These are phyloP conservation scores for Balansia obtecta DNA, from an alignment of 2,329 filamentous ascomycete species.

Conservation along the genomic window DNA sequence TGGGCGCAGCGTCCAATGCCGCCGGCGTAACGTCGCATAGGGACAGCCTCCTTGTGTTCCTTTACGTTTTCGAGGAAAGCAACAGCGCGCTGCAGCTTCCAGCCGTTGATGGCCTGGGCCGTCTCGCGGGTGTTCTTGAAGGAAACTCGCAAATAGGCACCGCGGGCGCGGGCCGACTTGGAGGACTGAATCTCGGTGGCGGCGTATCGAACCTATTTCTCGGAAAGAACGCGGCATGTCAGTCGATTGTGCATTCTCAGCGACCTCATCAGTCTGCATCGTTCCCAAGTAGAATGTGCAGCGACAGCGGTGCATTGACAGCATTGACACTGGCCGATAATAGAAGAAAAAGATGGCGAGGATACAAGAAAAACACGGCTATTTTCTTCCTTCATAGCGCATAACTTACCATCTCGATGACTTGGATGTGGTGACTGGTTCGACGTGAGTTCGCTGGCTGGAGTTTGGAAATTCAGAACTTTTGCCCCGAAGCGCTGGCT, in stretches of 20 bases:
- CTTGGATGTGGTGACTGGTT: conserved; percentile 40
- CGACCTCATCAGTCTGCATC: not conserved
- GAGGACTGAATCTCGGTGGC: conserved; percentile 73
- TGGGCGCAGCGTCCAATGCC: conserved; percentile 92
- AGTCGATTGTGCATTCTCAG: conserved; percentile 6
- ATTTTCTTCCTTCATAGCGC: conserved; percentile 6
- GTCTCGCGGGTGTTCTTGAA: conserved; percentile 99
- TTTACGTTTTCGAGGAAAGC: conserved; percentile 97
- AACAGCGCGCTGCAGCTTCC: conserved; percentile 91
- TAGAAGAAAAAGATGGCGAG: not conserved
- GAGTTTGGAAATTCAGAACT: conserved; percentile 35
- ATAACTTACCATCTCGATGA: conserved; percentile 45
- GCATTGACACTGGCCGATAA: not conserved
- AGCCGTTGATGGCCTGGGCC: conserved; percentile 98
- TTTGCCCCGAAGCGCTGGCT: conserved; percentile 26
- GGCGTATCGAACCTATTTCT: conserved; percentile 80
- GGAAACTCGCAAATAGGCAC: conserved; percentile 96
- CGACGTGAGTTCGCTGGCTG: conserved; percentile 37
- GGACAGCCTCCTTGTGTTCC: conserved; percentile 93
- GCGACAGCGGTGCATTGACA: not conserved
- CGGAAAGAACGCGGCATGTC: conserved; percentile 12
- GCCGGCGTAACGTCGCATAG: conserved; percentile 95
- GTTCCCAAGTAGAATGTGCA: not conserved
- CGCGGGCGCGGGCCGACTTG: conserved; percentile 95
- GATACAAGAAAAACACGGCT: not conserved